These are phyloP conservation scores for Fusarium graminum DNA, from an alignment of 2,329 filamentous ascomycete genomes.

Conservation along the genomic window DNA sequence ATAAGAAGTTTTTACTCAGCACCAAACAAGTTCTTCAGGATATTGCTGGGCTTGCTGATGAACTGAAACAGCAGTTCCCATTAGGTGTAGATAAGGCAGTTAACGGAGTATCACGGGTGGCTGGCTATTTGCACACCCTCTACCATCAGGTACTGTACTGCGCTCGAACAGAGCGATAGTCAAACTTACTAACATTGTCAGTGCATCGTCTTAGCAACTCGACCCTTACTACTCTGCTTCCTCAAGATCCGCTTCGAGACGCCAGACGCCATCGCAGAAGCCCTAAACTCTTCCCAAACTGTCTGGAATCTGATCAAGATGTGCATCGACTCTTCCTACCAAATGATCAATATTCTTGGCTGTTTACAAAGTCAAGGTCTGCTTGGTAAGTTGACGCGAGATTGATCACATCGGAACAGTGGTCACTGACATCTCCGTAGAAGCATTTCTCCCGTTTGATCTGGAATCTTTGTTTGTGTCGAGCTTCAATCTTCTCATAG, in stretches of 20 bases:
- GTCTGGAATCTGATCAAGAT: slow-evolving; percentile 53
- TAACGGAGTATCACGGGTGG: slow-evolving; percentile 53
- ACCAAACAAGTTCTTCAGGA: slow-evolving; percentile 51
- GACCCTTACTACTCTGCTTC: slow-evolving; percentile 52
- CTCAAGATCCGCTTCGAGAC: slow-evolving; percentile 52
- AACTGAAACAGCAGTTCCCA: slow-evolving; percentile 50
- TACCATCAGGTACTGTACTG: slow-evolving; percentile 49
- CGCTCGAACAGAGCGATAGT: accelerated
- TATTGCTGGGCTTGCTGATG: slow-evolving; percentile 50
- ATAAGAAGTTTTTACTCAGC: slow-evolving; percentile 51
- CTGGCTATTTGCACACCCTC: slow-evolving; percentile 51
- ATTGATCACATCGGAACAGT: neutral
- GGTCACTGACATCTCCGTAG: slow-evolving; percentile 44
- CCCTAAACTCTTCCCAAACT: slow-evolving; percentile 56
- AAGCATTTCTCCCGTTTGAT: slow-evolving; percentile 63
- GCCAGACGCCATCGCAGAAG: slow-evolving; percentile 37
- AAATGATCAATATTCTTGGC: slow-evolving; percentile 56
- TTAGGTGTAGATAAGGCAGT: slow-evolving; percentile 47
- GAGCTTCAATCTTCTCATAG: slow-evolving; percentile 58
- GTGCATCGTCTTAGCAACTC: slow-evolving; percentile 53
- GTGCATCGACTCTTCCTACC: slow-evolving; percentile 53
- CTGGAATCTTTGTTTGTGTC: slow-evolving; percentile 61
- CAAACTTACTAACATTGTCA: slow-evolving; percentile 4
- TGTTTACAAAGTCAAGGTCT: slow-evolving; percentile 61
- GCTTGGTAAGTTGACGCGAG: slow-evolving; percentile 55